Conservation (phyloP, 352 stramenopile genomes). For the Pythium folliculosum region DNA sequence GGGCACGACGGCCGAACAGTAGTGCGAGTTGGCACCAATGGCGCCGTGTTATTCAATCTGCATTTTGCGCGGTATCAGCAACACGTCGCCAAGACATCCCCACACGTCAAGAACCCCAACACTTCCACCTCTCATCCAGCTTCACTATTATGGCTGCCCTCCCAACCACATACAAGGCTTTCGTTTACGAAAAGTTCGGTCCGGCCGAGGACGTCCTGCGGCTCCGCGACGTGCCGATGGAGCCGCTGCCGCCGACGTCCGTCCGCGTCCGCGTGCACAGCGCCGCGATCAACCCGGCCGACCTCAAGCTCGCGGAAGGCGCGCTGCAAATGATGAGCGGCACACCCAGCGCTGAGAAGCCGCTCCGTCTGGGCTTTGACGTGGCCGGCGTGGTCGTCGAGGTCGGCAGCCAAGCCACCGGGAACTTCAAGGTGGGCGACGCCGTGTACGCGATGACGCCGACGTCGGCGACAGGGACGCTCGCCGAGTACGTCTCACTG, state of each 20-base stretch:
- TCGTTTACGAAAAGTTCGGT: slow-evolving; percentile 13
- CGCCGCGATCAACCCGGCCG: slow-evolving; percentile 15
- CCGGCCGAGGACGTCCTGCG: slow-evolving; percentile 9
- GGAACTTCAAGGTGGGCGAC: slow-evolving; percentile 12
- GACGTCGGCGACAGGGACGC: not conserved
- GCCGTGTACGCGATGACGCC: slow-evolving; percentile 25
- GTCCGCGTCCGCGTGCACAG: slow-evolving; percentile 23
- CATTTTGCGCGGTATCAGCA: too few relatives aligned
- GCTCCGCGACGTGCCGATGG: not conserved
- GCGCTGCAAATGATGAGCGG: not conserved
- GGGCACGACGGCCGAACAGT: too few relatives aligned
- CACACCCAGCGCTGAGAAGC: slow-evolving; percentile 7
- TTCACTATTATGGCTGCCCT: too few relatives aligned
- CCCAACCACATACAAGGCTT: too few relatives aligned
- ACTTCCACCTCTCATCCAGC: too few relatives aligned
- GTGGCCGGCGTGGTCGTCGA: slow-evolving; percentile 11
- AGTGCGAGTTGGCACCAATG: too few relatives aligned
- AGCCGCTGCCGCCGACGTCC: not conserved
- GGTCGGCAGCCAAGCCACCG: not conserved
- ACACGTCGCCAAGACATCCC: too few relatives aligned
- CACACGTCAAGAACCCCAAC: too few relatives aligned
- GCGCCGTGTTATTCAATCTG: too few relatives aligned
- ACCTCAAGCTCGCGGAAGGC: slow-evolving; percentile 11
- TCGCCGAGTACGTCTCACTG: slow-evolving; percentile 44
- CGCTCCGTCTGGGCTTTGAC: slow-evolving; percentile 24